Evolutionary conservation across 2,329 filamentous ascomycete species (phyloP).

Genomic region (Leptographium lundbergii): DNA sequence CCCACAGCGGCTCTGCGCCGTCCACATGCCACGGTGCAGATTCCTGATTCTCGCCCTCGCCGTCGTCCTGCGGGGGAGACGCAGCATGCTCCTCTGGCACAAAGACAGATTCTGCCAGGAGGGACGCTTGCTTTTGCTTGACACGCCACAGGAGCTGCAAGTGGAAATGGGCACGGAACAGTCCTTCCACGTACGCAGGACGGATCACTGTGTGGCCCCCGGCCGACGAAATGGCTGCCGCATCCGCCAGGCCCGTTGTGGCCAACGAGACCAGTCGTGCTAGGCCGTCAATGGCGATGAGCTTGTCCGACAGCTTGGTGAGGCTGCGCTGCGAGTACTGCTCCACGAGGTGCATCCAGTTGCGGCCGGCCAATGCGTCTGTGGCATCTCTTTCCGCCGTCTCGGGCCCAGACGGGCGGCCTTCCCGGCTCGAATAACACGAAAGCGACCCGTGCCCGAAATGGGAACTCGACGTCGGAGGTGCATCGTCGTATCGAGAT

Average conservation of each 20-base stretch:
- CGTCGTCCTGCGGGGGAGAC: too few species aligned
- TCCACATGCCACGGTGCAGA: too few species aligned
- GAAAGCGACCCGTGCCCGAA: too few species aligned
- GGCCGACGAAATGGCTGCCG: background rate
- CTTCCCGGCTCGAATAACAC: too few species aligned
- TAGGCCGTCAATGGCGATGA: slow-evolving; percentile 6
- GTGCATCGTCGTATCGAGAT: too few species aligned
- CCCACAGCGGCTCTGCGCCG: background rate
- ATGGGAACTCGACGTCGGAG: too few species aligned
- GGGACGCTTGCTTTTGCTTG: too few species aligned
- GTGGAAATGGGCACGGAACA: slow-evolving; percentile 2
- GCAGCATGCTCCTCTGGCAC: too few species aligned
- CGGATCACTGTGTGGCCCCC: slow-evolving; percentile 1
- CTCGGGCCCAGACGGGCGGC: too few species aligned
- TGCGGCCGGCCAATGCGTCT: background rate
- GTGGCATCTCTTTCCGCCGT: too few species aligned
- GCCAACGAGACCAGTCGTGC: slow-evolving; percentile 1
- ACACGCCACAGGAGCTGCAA: slow-evolving; percentile 3
- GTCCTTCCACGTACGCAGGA: slow-evolving; percentile 2
- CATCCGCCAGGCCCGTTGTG: background rate
- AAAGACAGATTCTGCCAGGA: too few species aligned
- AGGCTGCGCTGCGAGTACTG: slow-evolving; percentile 4
- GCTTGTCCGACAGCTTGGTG: slow-evolving; percentile 6
- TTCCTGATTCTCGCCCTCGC: too few species aligned
- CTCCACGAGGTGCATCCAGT: slow-evolving; percentile 4